A percentile compares a stretch with the other conserved stretches of the same genome.
Conservation (phyloP, 345 rosid species). For the Iberis pinnata region DNA sequence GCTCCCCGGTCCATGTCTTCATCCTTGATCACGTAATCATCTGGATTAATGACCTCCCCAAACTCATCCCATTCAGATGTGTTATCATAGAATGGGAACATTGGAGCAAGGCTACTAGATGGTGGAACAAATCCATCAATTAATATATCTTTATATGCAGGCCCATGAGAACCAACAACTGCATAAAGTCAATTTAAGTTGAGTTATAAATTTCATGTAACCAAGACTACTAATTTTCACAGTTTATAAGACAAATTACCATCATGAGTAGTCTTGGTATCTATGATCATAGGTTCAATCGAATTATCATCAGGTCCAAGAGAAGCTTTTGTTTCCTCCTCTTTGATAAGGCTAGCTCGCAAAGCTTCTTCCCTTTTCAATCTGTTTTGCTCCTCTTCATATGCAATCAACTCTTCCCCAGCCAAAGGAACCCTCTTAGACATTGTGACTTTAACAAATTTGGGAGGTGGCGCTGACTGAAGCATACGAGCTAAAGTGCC, state of each 20-base stretch:
- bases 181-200: constrained; percentile 28
- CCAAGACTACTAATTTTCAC: too few relatives aligned
- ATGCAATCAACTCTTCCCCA: constrained; percentile 93
- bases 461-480: constrained; percentile 98
- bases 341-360: constrained; percentile 73
- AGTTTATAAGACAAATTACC: constrained; percentile 38
- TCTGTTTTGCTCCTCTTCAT: constrained; percentile 93
- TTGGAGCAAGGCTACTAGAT: constrained; percentile 73
- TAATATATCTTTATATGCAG: constrained; percentile 61
- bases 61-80: constrained; percentile 89
- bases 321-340: constrained; percentile 70
- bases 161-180: constrained; percentile 51
- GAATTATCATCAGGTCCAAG: constrained; percentile 46
- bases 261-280: constrained; percentile 51
- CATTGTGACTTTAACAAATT: constrained; percentile 88
- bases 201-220: too few relatives aligned
- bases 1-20: constrained; percentile 70
- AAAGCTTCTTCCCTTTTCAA: constrained; percentile 82
- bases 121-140: constrained; percentile 94
- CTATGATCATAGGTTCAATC: constrained; percentile 80
- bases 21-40: constrained; percentile 84
- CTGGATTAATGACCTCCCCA: constrained; percentile 96
- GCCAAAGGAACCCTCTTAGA: constrained; percentile 94
- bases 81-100: constrained; percentile 86
- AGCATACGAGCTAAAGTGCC: constrained; percentile 96